Evolutionary conservation across 208 protist species (phyloP).

Genomic region (Crithidia acanthocephali): DNA sequence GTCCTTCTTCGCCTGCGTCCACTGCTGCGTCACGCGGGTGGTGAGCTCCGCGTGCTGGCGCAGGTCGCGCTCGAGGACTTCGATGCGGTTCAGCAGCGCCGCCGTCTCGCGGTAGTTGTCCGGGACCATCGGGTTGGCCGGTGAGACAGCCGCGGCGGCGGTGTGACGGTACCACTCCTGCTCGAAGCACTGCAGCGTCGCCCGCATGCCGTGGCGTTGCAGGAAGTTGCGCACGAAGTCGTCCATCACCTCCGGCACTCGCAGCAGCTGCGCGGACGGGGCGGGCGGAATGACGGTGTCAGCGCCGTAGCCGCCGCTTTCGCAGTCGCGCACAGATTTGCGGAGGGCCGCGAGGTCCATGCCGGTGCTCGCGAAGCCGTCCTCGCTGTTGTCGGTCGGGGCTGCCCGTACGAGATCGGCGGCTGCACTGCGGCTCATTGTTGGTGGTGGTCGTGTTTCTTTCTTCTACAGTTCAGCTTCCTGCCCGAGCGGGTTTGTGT

Average conservation of each 20-base stretch:
- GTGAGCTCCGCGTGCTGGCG: constrained; percentile 81
- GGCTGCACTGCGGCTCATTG: background rate
- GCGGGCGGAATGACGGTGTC: constrained; percentile 54
- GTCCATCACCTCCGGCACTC: constrained; percentile 91
- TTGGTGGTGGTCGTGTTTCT: too few species aligned
- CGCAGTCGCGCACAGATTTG: constrained; percentile 55
- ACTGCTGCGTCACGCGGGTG: constrained; percentile 75
- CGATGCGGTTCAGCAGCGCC: constrained; percentile 77
- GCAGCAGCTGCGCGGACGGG: constrained; percentile 83
- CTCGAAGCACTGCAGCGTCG: constrained; percentile 88
- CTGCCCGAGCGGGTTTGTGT: too few species aligned
- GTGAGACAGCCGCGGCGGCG: constrained; percentile 46
- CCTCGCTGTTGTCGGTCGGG: background rate
- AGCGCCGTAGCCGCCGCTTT: constrained; percentile 50
- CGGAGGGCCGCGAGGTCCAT: constrained; percentile 73
- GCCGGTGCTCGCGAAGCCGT: constrained; percentile 34
- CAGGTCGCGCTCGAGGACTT: constrained; percentile 80
- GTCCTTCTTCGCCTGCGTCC: constrained; percentile 85
- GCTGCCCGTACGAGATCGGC: background rate
- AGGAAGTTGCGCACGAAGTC: constrained; percentile 95
- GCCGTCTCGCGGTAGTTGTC: constrained; percentile 90
- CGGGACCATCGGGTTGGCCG: constrained; percentile 68
- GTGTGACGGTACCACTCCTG: constrained; percentile 81
- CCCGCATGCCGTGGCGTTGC: constrained; percentile 74
- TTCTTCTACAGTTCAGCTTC: too few species aligned